Evolutionary conservation across 352 stramenopile species (phyloP).

Genomic region (Phytophthora citricola): DNA sequence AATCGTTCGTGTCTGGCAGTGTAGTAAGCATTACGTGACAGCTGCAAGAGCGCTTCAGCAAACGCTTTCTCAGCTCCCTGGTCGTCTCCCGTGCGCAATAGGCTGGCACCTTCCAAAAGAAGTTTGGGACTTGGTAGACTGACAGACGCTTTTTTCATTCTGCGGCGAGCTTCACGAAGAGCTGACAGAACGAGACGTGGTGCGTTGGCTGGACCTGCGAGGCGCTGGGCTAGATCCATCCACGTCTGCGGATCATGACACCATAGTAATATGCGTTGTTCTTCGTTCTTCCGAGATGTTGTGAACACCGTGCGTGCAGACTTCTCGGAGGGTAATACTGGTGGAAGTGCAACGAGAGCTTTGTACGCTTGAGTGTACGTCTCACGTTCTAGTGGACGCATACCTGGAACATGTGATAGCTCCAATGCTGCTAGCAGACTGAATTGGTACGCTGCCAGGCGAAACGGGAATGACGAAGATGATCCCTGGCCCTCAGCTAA

Average conservation of each 20-base stretch:
- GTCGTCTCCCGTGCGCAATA: slow-evolving; percentile 44
- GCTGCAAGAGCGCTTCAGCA: slow-evolving; percentile 39
- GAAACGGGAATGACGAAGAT: slow-evolving; percentile 40
- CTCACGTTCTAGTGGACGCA: slow-evolving; percentile 54
- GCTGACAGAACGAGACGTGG: slow-evolving; percentile 49
- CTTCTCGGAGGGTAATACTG: slow-evolving; percentile 60
- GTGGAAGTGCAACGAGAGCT: slow-evolving; percentile 53
- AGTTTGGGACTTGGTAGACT: slow-evolving; percentile 35
- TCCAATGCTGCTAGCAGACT: slow-evolving; percentile 63
- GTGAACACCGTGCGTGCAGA: slow-evolving; percentile 60
- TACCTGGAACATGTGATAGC: slow-evolving; percentile 48
- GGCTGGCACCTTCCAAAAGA: slow-evolving; percentile 50
- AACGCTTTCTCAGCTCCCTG: slow-evolving; percentile 41
- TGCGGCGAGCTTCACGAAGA: slow-evolving; percentile 32
- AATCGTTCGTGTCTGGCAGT: slow-evolving; percentile 55
- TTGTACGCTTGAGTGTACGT: slow-evolving; percentile 66
- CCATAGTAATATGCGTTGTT: slow-evolving; percentile 62
- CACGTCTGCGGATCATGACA: slow-evolving; percentile 60
- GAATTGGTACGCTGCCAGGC: slow-evolving; percentile 60
- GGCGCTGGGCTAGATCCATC: slow-evolving; percentile 61
- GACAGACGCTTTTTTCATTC: slow-evolving; percentile 5
- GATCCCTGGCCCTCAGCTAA: slow-evolving; percentile 56
- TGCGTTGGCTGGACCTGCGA: slow-evolving; percentile 49
- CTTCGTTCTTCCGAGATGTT: slow-evolving; percentile 74
- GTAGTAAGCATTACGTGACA: slow-evolving; percentile 43